phyloP scores from a whole-genome alignment of 768 basidiomycete genomes.

The Mycena capillaripes region DNA sequence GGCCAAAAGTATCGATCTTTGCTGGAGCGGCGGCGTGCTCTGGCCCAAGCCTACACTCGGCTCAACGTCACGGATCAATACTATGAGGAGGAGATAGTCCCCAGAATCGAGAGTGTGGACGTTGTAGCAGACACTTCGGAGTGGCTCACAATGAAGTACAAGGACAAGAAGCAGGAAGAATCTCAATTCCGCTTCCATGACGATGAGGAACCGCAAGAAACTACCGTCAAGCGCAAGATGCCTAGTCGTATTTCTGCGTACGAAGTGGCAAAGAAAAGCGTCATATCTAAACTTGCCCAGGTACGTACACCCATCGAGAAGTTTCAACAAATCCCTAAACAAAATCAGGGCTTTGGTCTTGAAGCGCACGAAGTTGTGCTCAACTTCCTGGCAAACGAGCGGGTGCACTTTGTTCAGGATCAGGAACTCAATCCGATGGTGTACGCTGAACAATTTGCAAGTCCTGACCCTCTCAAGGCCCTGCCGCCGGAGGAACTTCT shows the following conservation, averaged over 20 bases:
- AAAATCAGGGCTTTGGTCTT: slow-evolving; percentile 84
- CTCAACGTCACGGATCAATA: slow-evolving; percentile 81
- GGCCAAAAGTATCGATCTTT: slow-evolving; percentile 93
- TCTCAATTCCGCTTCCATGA: slow-evolving; percentile 79
- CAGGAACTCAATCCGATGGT: slow-evolving; percentile 83
- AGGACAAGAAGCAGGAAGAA: slow-evolving; percentile 75
- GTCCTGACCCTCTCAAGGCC: slow-evolving; percentile 72
- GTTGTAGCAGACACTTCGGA: slow-evolving; percentile 92
- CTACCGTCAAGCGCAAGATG: slow-evolving; percentile 77
- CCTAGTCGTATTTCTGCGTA: slow-evolving; percentile 90
- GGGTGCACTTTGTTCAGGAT: slow-evolving; percentile 82
- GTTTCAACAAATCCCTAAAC: neutral
- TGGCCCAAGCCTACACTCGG: slow-evolving; percentile 76
- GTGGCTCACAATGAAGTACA: slow-evolving; percentile 91
- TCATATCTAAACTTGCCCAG: slow-evolving; percentile 84
- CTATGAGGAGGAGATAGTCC: slow-evolving; percentile 77
- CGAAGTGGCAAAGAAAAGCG: slow-evolving; percentile 84
- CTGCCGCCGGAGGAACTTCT: slow-evolving; percentile 78
- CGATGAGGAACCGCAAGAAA: slow-evolving; percentile 67
- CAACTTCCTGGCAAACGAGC: slow-evolving; percentile 77
- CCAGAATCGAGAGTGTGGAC: slow-evolving; percentile 85
- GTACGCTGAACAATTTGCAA: slow-evolving; percentile 89
- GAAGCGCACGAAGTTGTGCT: slow-evolving; percentile 86
- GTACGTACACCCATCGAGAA: slow-evolving; percentile 56
- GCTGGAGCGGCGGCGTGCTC: slow-evolving; percentile 75